Conservation (phyloP, 257 asterid genomes). For the Primulina tabacum region DNA sequence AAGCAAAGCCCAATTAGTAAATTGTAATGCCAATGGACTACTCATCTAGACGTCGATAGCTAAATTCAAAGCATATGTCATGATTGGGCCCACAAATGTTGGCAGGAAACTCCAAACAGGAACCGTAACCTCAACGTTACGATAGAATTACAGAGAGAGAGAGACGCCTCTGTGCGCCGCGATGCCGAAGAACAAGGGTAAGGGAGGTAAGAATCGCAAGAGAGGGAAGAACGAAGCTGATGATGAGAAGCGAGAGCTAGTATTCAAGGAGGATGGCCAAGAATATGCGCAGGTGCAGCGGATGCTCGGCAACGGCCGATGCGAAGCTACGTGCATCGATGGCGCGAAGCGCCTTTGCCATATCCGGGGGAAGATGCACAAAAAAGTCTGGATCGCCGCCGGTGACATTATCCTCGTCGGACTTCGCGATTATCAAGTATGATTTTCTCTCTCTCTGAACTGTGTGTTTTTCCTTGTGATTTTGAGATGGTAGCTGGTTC, state of each 20-base stretch:
- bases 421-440: slow-evolving; percentile 90
- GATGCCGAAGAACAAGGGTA: slow-evolving; percentile 98
- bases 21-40: too few species aligned
- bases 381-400: slow-evolving; percentile 95
- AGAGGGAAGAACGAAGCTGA: slow-evolving; percentile 97
- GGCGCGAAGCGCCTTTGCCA: slow-evolving; percentile 84
- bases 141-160: neutral
- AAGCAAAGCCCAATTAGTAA: too few species aligned
- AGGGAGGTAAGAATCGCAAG: slow-evolving; percentile 95
- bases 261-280: slow-evolving; percentile 90
- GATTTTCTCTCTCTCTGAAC: neutral
- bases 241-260: slow-evolving; percentile 91
- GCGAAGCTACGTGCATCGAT: slow-evolving; percentile 85
- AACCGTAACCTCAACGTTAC: slow-evolving; percentile 6
- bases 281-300: slow-evolving; percentile 87
- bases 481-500: neutral
- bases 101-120: neutral
- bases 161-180: slow-evolving; percentile 4
- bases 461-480: neutral
- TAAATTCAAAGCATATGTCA: neutral
- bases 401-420: slow-evolving; percentile 91
- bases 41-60: neutral
- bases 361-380: slow-evolving; percentile 93
- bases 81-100: neutral
- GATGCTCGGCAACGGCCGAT: slow-evolving; percentile 91